Evolutionary conservation across 1,284 basidiomycete species (phyloP).

Genomic region (Anthracocystis walkeri): DNA sequence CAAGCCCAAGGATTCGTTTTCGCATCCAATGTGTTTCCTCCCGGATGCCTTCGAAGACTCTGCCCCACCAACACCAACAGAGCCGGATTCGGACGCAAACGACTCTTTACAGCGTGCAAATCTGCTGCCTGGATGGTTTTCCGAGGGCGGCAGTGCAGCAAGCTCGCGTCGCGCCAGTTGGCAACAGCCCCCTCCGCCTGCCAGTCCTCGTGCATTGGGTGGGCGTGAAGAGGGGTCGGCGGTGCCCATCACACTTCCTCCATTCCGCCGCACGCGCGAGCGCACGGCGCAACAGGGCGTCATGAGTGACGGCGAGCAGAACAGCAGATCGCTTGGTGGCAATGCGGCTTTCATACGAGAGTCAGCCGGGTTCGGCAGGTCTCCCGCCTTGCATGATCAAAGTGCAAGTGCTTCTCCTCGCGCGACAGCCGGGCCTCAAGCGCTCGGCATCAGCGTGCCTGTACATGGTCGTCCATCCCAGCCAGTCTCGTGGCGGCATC

Average conservation of each 20-base stretch:
- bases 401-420: constrained; percentile 14
- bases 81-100: constrained; percentile 32
- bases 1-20: constrained; percentile 31
- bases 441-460: constrained; percentile 30
- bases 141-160: constrained; percentile 38
- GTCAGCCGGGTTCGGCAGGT: constrained; percentile 18
- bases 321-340: constrained; percentile 29
- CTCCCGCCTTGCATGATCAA: background rate
- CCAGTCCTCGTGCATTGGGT: background rate
- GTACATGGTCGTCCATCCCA: constrained; percentile 13
- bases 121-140: constrained; percentile 35
- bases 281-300: constrained; percentile 17
- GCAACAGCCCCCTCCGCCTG: constrained; percentile 26
- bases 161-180: constrained; percentile 45
- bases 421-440: background rate
- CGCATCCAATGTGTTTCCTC: constrained; percentile 52
- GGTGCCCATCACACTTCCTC: constrained; percentile 35
- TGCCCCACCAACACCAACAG: constrained; percentile 37
- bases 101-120: constrained; percentile 25
- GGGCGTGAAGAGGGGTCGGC: constrained; percentile 13
- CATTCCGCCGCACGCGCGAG: constrained; percentile 34
- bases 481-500: constrained; percentile 30
- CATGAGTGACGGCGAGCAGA: constrained; percentile 39
- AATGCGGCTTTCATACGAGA: constrained; percentile 49
- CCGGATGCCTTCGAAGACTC: constrained; percentile 56